Base-by-base conservation (phyloP, 2,329 filamentous ascomycete genomes). In the Colletotrichum simmondsii region DNA sequence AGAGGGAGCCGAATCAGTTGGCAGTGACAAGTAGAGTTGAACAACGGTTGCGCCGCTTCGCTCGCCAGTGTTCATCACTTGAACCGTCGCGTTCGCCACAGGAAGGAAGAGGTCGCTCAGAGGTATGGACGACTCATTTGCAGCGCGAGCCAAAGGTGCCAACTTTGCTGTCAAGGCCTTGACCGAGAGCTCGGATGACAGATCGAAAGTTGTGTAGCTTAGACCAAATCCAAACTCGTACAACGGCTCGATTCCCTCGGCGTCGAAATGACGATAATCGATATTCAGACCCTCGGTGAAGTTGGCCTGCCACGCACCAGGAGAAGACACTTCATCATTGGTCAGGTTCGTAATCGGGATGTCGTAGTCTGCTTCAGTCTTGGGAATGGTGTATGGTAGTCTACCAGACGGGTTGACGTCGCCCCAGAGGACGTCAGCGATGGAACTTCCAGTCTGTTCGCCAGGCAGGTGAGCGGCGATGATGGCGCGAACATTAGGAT, bases 381-480 rank as follows among this genome's bases (percentile, higher is more conserved):
- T 81, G 19, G 91, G 91, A 76, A 93, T 89, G n/a, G 92, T 94
- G 82, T 94, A 94, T 3, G 90, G 92, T 4, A 94, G 84, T 75
- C 92, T 91, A 26, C 92, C 92, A 73, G 90, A 92, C 2, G 92
- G 92, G 37, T 90, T 92, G 68, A 89, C 87, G 62, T 92, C 89
- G 66, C 93, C 93, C 77, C 91, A 94, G 0, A 95, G 84, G 42
- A 95, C 83, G 76, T 93, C 90, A 30, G 88, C 88, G 5, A 95
- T 84, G 0, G 92, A 91, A 74, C 91, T 86, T 32, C 93, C 93
- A 11, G 92, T 92, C 81, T 94, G 92, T 77, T 94, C 92, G 1
- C 92, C 92, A 0, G 93, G 93, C 1, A 94, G 86, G 78, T 94
- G 92, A 24, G 92, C 92, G 53, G 92, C 86, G 26, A 94, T 79